These are phyloP conservation scores for Phytophthora pini DNA, from an alignment of 352 stramenopile genomes.

Conservation along the genomic window DNA sequence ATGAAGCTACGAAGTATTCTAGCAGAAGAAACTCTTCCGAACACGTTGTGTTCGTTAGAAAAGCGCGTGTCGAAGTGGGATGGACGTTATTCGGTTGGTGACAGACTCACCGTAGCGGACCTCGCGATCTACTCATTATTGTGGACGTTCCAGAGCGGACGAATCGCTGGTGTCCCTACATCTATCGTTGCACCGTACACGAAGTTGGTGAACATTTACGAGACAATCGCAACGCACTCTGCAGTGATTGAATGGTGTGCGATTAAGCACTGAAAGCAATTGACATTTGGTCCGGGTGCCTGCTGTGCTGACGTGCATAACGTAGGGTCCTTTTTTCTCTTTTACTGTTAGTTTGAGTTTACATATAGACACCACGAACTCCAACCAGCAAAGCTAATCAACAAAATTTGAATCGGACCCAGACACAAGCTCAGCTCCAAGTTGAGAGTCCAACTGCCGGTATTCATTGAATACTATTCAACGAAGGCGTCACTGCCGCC, in stretches of 20 bases:
- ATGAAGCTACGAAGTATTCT: slow-evolving; percentile 30
- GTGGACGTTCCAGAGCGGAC: slow-evolving; percentile 43
- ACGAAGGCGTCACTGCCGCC: too few relatives aligned
- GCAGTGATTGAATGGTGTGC: slow-evolving; percentile 52
- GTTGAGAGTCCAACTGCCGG: too few relatives aligned
- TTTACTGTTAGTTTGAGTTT: too few relatives aligned
- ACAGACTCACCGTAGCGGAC: slow-evolving; percentile 53
- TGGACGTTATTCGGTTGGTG: slow-evolving; percentile 34
- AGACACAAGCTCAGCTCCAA: too few relatives aligned
- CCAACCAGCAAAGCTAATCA: too few relatives aligned
- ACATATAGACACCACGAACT: too few relatives aligned
- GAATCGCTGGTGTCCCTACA: slow-evolving; percentile 36
- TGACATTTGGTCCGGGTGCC: too few relatives aligned
- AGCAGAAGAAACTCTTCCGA: slow-evolving; percentile 42
- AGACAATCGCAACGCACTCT: slow-evolving; percentile 40
- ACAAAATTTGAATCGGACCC: too few relatives aligned
- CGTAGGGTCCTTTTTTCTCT: too few relatives aligned
- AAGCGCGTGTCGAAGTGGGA: slow-evolving; percentile 39
- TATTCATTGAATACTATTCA: too few relatives aligned
- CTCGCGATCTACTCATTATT: slow-evolving; percentile 58
- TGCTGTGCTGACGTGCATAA: too few relatives aligned
- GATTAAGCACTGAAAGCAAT: slow-evolving; percentile 9
- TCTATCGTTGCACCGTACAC: slow-evolving; percentile 37
- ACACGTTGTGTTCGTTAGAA: slow-evolving; percentile 49
- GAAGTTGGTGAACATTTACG: slow-evolving; percentile 40